A percentile compares a stretch with the other conserved stretches of the same genome.
Conservation (phyloP, 352 stramenopile species). For the Pythium utonaiense region DNA sequence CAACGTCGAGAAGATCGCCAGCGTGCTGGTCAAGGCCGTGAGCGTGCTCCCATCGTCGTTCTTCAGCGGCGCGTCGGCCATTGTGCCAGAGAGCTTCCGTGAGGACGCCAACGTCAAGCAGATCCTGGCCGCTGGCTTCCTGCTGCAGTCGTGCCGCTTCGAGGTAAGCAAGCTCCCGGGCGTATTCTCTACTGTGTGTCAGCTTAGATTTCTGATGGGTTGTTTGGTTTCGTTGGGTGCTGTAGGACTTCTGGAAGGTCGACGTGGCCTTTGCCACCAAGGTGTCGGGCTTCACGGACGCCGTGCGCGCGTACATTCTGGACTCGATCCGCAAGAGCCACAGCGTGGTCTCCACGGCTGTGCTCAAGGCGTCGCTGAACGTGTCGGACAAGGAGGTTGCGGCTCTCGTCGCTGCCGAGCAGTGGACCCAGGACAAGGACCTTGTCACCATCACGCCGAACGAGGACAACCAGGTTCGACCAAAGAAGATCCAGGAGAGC, state of each 20-base stretch:
- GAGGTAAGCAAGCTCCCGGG: conserved; percentile 18
- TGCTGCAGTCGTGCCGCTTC: conserved; percentile 79
- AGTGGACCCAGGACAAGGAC: conserved; percentile 62
- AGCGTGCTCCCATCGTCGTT: conserved; percentile 65
- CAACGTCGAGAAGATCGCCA: conserved; percentile 59
- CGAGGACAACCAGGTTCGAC: conserved; percentile 84
- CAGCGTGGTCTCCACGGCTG: conserved; percentile 48
- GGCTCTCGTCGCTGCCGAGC: conserved; percentile 50
- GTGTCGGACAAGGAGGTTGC: conserved; percentile 64
- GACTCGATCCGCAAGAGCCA: conserved; percentile 69
- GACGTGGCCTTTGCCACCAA: conserved; percentile 56
- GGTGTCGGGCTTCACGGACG: conserved; percentile 64
- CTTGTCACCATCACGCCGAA: conserved; percentile 62
- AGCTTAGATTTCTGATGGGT: background rate
- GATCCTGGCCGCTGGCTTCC: conserved; percentile 51
- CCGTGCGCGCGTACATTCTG: conserved; percentile 76
- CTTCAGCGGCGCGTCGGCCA: conserved; percentile 68
- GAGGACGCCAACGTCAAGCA: conserved; percentile 62
- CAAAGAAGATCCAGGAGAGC: conserved; percentile 85
- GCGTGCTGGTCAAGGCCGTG: conserved; percentile 70
- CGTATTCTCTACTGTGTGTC: background rate
- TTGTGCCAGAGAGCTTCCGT: conserved; percentile 64
- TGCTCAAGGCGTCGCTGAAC: conserved; percentile 69
- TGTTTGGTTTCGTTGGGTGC: background rate
- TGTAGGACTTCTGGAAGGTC: conserved; percentile 72